A percentile compares a stretch with the other conserved stretches of the same genome.
Conservation (phyloP, 192 early-diverging fungal species). For the Podila epicladia region DNA sequence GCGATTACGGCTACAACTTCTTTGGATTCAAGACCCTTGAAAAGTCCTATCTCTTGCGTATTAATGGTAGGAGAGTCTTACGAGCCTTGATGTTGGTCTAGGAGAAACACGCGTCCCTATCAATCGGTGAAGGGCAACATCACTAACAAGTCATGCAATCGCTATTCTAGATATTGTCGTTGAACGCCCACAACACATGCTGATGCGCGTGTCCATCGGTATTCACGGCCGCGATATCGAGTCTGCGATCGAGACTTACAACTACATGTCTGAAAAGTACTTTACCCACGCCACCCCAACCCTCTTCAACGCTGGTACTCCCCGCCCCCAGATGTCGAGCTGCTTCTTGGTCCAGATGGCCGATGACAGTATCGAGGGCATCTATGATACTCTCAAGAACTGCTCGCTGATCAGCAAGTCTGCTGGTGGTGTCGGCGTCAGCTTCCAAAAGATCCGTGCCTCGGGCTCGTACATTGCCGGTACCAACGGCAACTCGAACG, state of each 20-base stretch:
- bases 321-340: conserved; percentile 92
- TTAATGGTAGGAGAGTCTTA: conserved; percentile 65
- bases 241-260: conserved; percentile 89
- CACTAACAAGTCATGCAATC: background rate
- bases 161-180: conserved; percentile 60
- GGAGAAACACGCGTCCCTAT: background rate
- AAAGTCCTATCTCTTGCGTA: conserved; percentile 87
- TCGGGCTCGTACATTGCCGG: conserved; percentile 96
- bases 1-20: conserved; percentile 97
- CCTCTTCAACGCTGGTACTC: conserved; percentile 97
- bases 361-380: conserved; percentile 96
- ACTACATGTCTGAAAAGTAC: conserved; percentile 91
- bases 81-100: background rate
- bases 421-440: conserved; percentile 95
- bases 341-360: conserved; percentile 96
- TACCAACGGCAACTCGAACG: conserved; percentile 96
- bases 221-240: conserved; percentile 94
- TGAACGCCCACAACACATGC: conserved; percentile 96
- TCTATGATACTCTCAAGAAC: conserved; percentile 95
- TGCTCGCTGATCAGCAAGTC: conserved; percentile 97
- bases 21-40: conserved; percentile 99
- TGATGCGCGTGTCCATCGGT: conserved; percentile 98
- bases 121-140: background rate
- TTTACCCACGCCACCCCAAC: conserved; percentile 98
- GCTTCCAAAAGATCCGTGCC: conserved; percentile 95